Evolutionary conservation across 495 filamentous ascomycete genomes (phyloP).

Genomic region (Tuber magnatum): DNA sequence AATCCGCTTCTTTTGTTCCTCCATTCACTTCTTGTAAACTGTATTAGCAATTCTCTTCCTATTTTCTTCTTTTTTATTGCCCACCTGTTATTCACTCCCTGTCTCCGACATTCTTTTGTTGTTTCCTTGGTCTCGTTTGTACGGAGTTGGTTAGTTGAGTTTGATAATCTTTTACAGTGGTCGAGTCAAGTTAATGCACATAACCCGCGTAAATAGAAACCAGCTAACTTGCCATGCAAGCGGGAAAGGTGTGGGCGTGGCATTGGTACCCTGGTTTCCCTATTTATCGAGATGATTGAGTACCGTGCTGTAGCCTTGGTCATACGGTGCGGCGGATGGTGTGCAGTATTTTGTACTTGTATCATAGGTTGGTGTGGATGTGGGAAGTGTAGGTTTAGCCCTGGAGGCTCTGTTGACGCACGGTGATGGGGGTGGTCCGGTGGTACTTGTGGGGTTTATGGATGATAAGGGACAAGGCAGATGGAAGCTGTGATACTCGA

Average conservation of each 20-base stretch:
- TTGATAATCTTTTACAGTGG: background rate
- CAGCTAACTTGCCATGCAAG: background rate
- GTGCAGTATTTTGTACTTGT: background rate
- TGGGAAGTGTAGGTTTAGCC: background rate
- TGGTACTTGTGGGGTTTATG: background rate
- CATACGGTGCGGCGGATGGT: background rate
- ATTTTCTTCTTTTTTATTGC: background rate
- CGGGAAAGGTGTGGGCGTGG: background rate
- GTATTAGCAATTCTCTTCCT: background rate
- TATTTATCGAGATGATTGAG: background rate
- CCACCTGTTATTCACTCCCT: background rate
- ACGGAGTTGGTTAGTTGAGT: background rate
- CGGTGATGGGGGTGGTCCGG: background rate
- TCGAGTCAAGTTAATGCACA: background rate
- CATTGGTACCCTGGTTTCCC: background rate
- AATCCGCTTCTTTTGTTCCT: background rate
- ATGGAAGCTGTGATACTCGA: background rate
- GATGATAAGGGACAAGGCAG: background rate
- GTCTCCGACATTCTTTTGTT: background rate
- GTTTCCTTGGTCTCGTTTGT: background rate
- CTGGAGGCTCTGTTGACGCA: background rate
- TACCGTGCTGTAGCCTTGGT: background rate
- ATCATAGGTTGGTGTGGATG: background rate
- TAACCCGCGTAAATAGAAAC: background rate
- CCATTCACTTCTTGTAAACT: background rate